Base-by-base conservation (phyloP, 2,329 filamentous ascomycete species). In the Pyrenochaeta sp. region DNA sequence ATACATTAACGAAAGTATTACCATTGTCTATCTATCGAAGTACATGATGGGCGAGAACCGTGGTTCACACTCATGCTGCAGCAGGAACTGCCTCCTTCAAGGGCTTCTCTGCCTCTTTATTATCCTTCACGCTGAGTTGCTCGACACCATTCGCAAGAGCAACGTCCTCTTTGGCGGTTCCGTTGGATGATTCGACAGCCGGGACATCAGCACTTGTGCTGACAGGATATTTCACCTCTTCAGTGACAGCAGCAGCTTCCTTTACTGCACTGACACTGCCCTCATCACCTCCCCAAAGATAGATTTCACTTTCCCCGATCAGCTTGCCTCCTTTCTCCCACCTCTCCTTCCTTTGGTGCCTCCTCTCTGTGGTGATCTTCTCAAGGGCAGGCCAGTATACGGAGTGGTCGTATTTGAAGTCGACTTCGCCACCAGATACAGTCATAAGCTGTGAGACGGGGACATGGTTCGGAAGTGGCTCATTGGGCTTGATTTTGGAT, bases 401-500 rank as follows among this genome's bases (percentile, higher is more conserved):
- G 1, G 80, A 75, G 74, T 99, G 94, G 63, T 96, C 89, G 71
- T 99, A 99, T 62, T 90, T 86, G 68, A 99, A 97, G 47, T 92
- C 82, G 50, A 96, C 82, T 35, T 89, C 82, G 44, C 94, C 93
- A 34, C 86, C 85, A 61, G 88, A 85, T 44, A 85, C 80, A 61
- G 85, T 87, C 86, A 90, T 88, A 39, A 99, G 82, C 69, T 97
- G 93, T 61, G 86, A 80, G 6, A 85, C 73, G 4, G 91, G 91
- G 14, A 99, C 87, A 69, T 91, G 90, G 57, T 88, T 78, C 58
- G 81, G 81, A 77, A 96, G 86, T 67, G 95, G 88, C 71, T 96
- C 91, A 77, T 97, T 96, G 81, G 96, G 96, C 77, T 94, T 95
- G 76, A 99, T 86, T 79, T 99, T 99, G 65, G 94, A 86, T 45